Evolutionary conservation across 2,329 filamentous ascomycete species (phyloP), one percentile per base, ranked within the genome.

Genomic region (Aspergillus candidus): DNA sequence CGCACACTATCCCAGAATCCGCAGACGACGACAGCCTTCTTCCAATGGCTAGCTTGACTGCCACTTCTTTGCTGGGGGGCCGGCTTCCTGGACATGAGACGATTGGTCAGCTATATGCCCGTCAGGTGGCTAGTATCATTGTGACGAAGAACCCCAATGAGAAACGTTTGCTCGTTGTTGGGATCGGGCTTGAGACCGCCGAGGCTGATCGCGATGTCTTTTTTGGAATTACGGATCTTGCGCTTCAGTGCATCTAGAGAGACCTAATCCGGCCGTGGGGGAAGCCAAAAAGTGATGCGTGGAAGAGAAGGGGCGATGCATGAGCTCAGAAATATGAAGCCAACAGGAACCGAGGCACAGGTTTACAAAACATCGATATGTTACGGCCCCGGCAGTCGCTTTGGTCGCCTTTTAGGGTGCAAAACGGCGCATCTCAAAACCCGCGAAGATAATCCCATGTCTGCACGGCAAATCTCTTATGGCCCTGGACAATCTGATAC

Each of bases 61-160:
- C 93, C 1, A 91, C 82, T 32, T 94, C 89, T 0, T 72, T 98
- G 3, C 75, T 98, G 0, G 93, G 93, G 2, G 89, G 85, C 8
- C 88, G 90, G 36, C 82, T 84, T 29, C 76, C 84, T 41, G 82
- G 86, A 37, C 78, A 89, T 35, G 89, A 96, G 60, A 87, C 85
- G 0, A 67, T 94, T 4, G 91, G 88, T 1, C 90, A 96, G 64
- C 79, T 96, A 2, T 84, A 94, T 59, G 90, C 90, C 3, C 87
- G 87, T 35, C 91, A 96, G 59, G 84, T 97, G 53, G 93, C 85
- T 4, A 94, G 83, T 58, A 79, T 84, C 32, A 78, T 98, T 47
- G 76, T 83, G 13, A 79, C 84, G 47, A 82, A 82, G 50, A 76
- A 86, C 41, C 82, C 88, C 5, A 69, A 72, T 35, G 81, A 84